Base-by-base conservation (phyloP, 805 yeast species). In the Hanseniaspora meyeri region DNA sequence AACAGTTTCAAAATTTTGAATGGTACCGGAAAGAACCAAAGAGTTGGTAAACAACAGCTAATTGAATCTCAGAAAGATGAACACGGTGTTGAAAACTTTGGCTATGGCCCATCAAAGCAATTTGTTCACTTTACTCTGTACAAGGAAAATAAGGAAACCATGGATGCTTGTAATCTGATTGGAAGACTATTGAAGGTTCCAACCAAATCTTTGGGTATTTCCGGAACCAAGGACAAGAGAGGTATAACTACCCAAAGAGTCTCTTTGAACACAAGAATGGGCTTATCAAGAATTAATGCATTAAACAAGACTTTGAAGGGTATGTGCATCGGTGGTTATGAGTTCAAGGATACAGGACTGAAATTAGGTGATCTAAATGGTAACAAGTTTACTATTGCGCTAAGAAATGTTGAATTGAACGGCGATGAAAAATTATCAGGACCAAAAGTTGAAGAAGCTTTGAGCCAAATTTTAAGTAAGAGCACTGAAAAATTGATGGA, bases 151-250 rank as follows among this genome's bases (percentile, higher is more conserved):
- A 86, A 90, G 66, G 99, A 93, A 62, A 90, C 99, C 0, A 87
- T 93, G 96, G 97, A 93, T 70, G 93, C 87, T 14, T 93, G 93
- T 1, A 77, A 81, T 19, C 70, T 85, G 31, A 71, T 93, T 50
- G 74, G 90, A 50, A 84, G 84, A 65, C 77, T 87, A 59, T 72
- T 93, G 60, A 78, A 88, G 60, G 71, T 85, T 20, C 91, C 90
- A n/a, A 73, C 83, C 5, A 84, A 82, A 60, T 66, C 74, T 43
- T 75, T 93, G 38, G 76, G 87, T 53, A 88, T 82, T 68, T 95
- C 97, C 0, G 99, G 99, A 24, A 95, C 98, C 2, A 93, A 93
- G 65, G 99, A 93, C 68, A 79, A 97, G 63, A 80, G 99, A 67
- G 99, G 95, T 50, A 90, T 87, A 27, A 93, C 99, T 5, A 88